Evolutionary conservation across 768 basidiomycete genomes (phyloP), one percentile per base, ranked within the genome.

Genomic region (Suillus placidus): DNA sequence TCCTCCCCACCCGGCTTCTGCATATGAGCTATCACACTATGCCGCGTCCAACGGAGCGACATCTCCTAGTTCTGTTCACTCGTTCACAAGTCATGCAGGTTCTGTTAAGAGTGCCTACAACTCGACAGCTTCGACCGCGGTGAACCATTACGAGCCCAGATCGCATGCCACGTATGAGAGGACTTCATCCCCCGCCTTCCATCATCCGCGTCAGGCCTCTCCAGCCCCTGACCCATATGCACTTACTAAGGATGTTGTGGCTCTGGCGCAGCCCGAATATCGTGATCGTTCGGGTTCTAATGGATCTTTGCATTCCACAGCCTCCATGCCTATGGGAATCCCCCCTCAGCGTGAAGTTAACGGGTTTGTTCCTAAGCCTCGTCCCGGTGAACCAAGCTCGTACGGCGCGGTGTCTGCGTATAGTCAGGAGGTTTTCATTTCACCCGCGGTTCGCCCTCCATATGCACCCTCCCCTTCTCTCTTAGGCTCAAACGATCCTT

Each of bases 381-480:
- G 70, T 61, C 61, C 67, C 2, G 60, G 66, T 26, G 74, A 72
- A 55, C 67, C 73, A 34, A 68, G 60, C 60, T 61, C 65, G 20
- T 68, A 71, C 34, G 54, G 32, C 20, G 62, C 66, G 38, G 72
- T 67, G 18, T 38, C 69, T 65, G 71, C 64, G 14, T 67, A 71
- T 52, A 61, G 66, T 42, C 78, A 74, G 54, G 75, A 78, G 7
- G 70, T 76, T 49, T 67, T 73, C 10, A 49, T 73, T 13, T 70
- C 78, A 49, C 69, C 73, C 55, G 74, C 82, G 12, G 77, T 80
- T 16, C 84, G 84, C 55, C 79, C 82, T 4, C 84, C 86, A 16
- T 95, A 95, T 75, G 92, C 92, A 1, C 93, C 93, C 20, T 95
- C 93, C 0, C 91, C 94, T 0, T 93, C 94, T 0, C 80, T 94